These are phyloP conservation scores for Lenwebbia sp. DNA, from an alignment of 345 rosid genomes.

Conservation along the genomic window DNA sequence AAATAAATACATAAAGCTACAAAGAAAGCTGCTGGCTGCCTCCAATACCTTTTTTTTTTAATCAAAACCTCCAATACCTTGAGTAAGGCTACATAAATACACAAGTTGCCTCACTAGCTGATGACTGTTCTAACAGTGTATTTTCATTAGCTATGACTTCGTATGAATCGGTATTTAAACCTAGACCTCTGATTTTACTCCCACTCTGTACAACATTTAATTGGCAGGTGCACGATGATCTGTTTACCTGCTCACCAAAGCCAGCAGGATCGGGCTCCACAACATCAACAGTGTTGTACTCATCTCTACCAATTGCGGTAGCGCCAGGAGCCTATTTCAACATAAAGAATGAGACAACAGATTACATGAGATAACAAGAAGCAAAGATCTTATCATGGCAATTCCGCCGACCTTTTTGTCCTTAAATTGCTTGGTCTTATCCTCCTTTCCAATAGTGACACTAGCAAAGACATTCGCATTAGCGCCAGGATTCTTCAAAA, in stretches of 20 bases:
- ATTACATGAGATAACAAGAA: background rate
- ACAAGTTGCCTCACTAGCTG: background rate
- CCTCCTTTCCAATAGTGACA: conserved; percentile 46
- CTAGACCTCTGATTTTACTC: background rate
- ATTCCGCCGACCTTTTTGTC: conserved; percentile 57
- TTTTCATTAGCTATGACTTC: background rate
- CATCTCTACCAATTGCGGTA: conserved; percentile 39
- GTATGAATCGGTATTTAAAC: background rate
- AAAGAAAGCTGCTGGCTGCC: background rate
- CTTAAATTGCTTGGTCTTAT: conserved; percentile 47
- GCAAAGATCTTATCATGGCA: background rate
- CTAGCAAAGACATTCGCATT: conserved; percentile 28
- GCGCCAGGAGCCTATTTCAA: conserved; percentile 36
- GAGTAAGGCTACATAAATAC: background rate
- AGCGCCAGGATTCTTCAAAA: conserved; percentile 57
- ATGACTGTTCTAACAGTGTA: background rate
- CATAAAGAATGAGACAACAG: conserved; percentile 7
- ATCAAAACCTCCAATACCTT: background rate
- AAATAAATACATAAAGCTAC: background rate
- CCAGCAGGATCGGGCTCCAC: conserved; percentile 74
- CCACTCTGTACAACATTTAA: background rate
- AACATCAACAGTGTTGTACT: conserved; percentile 30
- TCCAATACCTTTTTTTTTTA: background rate
- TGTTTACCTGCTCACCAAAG: conserved; percentile 69
- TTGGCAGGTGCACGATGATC: background rate